These are phyloP conservation scores for Carallia brachiata DNA, from an alignment of 345 rosid species.

Conservation along the genomic window DNA sequence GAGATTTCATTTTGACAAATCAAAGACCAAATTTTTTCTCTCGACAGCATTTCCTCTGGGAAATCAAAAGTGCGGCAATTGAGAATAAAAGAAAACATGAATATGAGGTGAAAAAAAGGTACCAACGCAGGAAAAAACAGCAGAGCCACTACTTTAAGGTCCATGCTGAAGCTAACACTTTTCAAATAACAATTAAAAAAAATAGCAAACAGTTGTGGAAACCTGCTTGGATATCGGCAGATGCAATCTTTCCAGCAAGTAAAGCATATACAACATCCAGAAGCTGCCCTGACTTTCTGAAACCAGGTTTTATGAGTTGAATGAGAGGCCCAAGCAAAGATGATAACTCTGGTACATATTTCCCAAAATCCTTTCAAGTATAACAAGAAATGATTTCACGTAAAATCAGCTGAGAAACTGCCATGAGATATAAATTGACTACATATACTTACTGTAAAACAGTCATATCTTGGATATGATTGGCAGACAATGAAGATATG, in stretches of 20 bases:
- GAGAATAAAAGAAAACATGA: slow-evolving; percentile 11
- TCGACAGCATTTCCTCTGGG: slow-evolving; percentile 77
- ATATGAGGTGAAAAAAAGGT: slow-evolving; percentile 13
- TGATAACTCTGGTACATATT: slow-evolving; percentile 39
- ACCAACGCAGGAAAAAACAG: slow-evolving; percentile 5
- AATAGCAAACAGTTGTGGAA: neutral
- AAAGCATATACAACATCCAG: slow-evolving; percentile 93
- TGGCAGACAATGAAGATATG: slow-evolving; percentile 70
- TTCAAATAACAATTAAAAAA: neutral
- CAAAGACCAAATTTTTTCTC: slow-evolving; percentile 91
- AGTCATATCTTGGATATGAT: slow-evolving; percentile 67
- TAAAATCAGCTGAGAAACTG: neutral
- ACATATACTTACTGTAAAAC: slow-evolving; percentile 45
- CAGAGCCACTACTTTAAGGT: neutral
- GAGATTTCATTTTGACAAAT: slow-evolving; percentile 85
- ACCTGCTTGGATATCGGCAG: slow-evolving; percentile 92
- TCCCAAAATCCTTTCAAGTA: slow-evolving; percentile 10
- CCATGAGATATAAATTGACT: neutral
- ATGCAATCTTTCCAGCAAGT: slow-evolving; percentile 76
- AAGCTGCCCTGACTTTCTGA: slow-evolving; percentile 82
- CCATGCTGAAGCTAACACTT: neutral
- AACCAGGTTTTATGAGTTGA: slow-evolving; percentile 92
- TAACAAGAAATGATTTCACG: slow-evolving; percentile 10
- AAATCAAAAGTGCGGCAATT: slow-evolving; percentile 22
- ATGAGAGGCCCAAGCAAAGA: slow-evolving; percentile 74